phyloP scores from a whole-genome alignment of 176 grass and related monocot genomes.

The barley (Hordeum vulgare) region MorexV3_pseudomolecules_assembly NC_058522.1:562603537-562604036 shows the following conservation, averaged over 20 bases:
- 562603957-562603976: not conserved
- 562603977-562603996: slow-evolving; percentile 19
- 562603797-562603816: slow-evolving; percentile 27
- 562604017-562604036: slow-evolving; percentile 14
- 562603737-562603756: not conserved
- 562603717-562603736: not conserved
- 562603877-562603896: slow-evolving; percentile 63
- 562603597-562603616: slow-evolving; percentile 77
- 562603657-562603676: not conserved
- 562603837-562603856: slow-evolving; percentile 82
- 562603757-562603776: not conserved
- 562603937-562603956: not conserved
- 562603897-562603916: slow-evolving; percentile 40
- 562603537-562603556: not conserved
- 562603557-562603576: slow-evolving; percentile 16
- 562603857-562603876: slow-evolving; percentile 63
- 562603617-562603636: slow-evolving; percentile 83
- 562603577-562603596: slow-evolving; percentile 72
- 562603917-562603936: not conserved
- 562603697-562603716: not conserved
- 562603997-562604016: slow-evolving; percentile 46
- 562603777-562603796: not conserved
- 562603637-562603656: slow-evolving; percentile 37
- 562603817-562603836: slow-evolving; percentile 81
- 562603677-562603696: not conserved